Evolutionary conservation across 495 filamentous ascomycete genomes (phyloP).

Genomic region (Amphirosellinia nigrospora): DNA sequence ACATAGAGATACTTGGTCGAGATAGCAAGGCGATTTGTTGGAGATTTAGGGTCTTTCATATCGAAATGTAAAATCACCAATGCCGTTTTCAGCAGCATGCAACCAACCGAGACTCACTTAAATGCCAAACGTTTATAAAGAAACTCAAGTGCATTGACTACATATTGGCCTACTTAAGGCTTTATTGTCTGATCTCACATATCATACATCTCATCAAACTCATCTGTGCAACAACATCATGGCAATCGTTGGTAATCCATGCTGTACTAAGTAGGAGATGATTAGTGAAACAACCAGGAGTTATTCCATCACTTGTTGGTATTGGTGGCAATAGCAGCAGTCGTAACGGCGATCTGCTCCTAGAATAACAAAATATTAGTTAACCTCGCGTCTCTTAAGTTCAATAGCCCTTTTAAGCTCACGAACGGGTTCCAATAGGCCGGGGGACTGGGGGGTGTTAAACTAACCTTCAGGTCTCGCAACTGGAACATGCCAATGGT

Average conservation of each 20-base stretch:
- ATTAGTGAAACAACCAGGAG: background rate
- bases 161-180: background rate
- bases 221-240: background rate
- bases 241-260: background rate
- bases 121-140: background rate
- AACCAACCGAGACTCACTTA: background rate
- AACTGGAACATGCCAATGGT: constrained; percentile 21
- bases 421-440: background rate
- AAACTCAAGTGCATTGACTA: background rate
- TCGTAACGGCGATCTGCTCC: background rate
- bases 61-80: background rate
- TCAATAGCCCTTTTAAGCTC: background rate
- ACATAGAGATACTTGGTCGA: background rate
- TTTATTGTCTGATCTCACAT: background rate
- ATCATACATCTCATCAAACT: background rate
- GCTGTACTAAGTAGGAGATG: background rate
- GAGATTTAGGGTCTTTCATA: background rate
- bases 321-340: background rate
- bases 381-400: too few species aligned
- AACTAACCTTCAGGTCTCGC: constrained; percentile 20
- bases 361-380: background rate
- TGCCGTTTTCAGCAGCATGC: background rate
- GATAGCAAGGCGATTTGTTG: background rate
- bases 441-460: too few species aligned
- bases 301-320: background rate